Percentiles rank a stretch among this genome's conserved stretches.
Conservation (phyloP, 345 rosid genomes). For the Eucalyptus curtisii region DNA sequence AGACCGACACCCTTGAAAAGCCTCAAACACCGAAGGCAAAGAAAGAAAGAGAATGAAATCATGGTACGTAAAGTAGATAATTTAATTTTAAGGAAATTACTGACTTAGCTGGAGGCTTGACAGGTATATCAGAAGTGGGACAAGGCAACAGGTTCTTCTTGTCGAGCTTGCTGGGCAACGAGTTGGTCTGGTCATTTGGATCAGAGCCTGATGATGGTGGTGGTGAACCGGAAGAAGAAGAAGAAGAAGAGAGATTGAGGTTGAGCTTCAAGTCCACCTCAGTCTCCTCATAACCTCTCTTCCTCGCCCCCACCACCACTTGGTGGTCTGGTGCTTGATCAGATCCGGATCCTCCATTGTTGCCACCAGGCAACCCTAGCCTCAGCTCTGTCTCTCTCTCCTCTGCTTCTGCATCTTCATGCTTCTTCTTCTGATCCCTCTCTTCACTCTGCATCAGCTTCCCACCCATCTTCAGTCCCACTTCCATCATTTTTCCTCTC, state of each 20-base stretch:
- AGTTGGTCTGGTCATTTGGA: background rate
- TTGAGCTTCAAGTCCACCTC: conserved; percentile 66
- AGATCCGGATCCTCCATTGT: background rate
- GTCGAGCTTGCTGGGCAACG: background rate
- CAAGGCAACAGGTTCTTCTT: conserved; percentile 17
- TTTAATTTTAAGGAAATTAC: background rate
- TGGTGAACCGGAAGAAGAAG: background rate
- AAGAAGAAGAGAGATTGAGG: conserved; percentile 17
- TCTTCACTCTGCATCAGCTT: background rate
- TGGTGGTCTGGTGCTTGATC: background rate
- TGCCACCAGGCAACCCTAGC: conserved; percentile 66
- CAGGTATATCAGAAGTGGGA: conserved; percentile 28
- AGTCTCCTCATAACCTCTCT: conserved; percentile 66
- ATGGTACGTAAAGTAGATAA: background rate
- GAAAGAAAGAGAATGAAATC: background rate
- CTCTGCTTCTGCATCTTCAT: background rate
- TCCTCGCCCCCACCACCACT: conserved; percentile 24
- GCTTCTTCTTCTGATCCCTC: background rate
- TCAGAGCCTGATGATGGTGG: background rate
- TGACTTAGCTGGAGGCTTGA: conserved; percentile 73
- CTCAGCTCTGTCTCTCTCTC: conserved; percentile 65
- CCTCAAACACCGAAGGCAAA: background rate
- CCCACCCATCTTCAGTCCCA: conserved; percentile 1
- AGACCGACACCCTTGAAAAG: background rate
- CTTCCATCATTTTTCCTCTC: conserved; percentile 7